Percentiles rank a stretch among this genome's conserved stretches.
These are phyloP conservation scores for maize (Zea mays) DNA, from an alignment of 176 grass and related monocot genomes.

Conservation along the genomic window Zm-B73-REFERENCE-NAM-5.0 NC_050103.1:162971501-162972000, in stretches of 20 bases:
- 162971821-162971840: conserved; percentile 10
- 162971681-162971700: no score
- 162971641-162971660: no score
- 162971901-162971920: conserved; percentile 19
- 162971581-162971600: neutral
- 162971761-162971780: conserved; percentile 20
- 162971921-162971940: conserved; percentile 23
- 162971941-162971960: conserved; percentile 25
- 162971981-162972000: conserved; percentile 71
- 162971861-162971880: conserved; percentile 32
- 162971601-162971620: no score
- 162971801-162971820: conserved; percentile 36
- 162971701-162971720: no score
- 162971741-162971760: conserved; percentile 13
- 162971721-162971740: no score
- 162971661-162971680: no score
- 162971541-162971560: neutral
- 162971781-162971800: conserved; percentile 11
- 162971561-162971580: neutral
- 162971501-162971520: no score
- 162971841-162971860: neutral
- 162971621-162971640: no score
- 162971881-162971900: conserved; percentile 35
- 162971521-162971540: no score
- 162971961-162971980: conserved; percentile 50